phyloP scores from a whole-genome alignment of 1,284 basidiomycete genomes.

The Moesziomyces sp. region DNA sequence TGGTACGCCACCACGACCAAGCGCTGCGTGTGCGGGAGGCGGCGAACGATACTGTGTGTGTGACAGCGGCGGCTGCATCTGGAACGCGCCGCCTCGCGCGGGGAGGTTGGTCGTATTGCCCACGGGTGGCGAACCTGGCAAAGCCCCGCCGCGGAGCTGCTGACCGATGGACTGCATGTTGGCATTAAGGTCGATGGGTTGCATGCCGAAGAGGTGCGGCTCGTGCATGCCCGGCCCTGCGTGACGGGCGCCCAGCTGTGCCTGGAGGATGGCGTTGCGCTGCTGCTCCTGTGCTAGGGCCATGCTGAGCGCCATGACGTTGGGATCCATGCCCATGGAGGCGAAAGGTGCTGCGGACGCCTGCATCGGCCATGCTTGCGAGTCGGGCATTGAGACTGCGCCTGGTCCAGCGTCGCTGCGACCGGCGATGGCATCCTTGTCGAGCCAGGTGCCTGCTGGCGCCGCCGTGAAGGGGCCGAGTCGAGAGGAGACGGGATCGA shows the following conservation, averaged over 20 bases:
- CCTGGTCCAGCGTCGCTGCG: constrained; percentile 6
- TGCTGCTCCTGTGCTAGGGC: constrained; percentile 57
- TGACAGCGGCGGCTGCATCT: constrained; percentile 17
- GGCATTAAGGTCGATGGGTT: constrained; percentile 29
- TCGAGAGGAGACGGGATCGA: constrained; percentile 14
- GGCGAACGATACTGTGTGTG: constrained; percentile 21
- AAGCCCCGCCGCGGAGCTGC: constrained; percentile 29
- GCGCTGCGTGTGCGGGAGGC: constrained; percentile 5
- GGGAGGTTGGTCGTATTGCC: constrained; percentile 20
- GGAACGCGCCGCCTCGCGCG: constrained; percentile 13
- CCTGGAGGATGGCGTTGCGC: constrained; percentile 48
- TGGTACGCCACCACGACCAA: constrained; percentile 11
- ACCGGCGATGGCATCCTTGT: constrained; percentile 38
- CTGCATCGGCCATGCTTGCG: constrained; percentile 27
- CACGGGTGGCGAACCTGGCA: constrained; percentile 20
- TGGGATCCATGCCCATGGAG: constrained; percentile 23
- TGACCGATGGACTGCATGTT: constrained; percentile 36
- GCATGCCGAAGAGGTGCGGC: constrained; percentile 40
- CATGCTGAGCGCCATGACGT: constrained; percentile 51
- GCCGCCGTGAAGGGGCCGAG: constrained; percentile 49
- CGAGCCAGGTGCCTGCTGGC: constrained; percentile 32
- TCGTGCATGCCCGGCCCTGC: constrained; percentile 16
- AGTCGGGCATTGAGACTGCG: constrained; percentile 4
- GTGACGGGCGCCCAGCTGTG: constrained; percentile 43
- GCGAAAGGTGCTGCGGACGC: constrained; percentile 5